Evolutionary conservation across 2,329 filamentous ascomycete species (phyloP).

Genomic region (Cadophora sp.): DNA sequence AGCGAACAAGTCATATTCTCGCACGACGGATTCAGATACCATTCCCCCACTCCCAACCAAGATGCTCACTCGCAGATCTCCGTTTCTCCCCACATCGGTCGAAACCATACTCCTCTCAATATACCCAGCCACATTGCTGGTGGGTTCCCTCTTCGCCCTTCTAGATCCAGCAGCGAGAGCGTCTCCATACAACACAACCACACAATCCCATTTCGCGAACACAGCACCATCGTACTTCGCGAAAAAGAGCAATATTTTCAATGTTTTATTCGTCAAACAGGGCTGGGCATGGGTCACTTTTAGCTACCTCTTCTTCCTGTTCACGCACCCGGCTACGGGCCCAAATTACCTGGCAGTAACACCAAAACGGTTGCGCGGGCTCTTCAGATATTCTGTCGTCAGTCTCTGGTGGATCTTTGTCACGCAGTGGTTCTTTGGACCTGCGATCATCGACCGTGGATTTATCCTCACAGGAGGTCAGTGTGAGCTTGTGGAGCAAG

Average conservation of each 20-base stretch:
- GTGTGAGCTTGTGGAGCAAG: constrained; percentile 68
- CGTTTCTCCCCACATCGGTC: constrained; percentile 72
- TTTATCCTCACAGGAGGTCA: constrained; percentile 89
- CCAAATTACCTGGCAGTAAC: constrained; percentile 50
- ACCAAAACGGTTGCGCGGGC: constrained; percentile 61
- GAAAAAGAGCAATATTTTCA: constrained; percentile 91
- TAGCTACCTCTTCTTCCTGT: constrained; percentile 73
- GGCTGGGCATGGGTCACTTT: constrained; percentile 92
- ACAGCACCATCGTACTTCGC: constrained; percentile 86
- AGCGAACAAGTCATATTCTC: constrained; percentile 5
- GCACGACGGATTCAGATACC: not conserved
- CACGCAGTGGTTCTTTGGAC: constrained; percentile 97
- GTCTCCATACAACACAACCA: constrained; percentile 64
- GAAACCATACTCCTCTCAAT: constrained; percentile 69
- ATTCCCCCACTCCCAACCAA: constrained; percentile 17
- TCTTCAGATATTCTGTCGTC: constrained; percentile 71
- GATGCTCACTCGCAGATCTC: constrained; percentile 47
- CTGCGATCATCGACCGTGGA: constrained; percentile 85
- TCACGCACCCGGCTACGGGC: constrained; percentile 68
- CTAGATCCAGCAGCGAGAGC: constrained; percentile 75
- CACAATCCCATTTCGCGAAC: constrained; percentile 68
- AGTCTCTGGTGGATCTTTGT: constrained; percentile 84
- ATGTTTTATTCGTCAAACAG: constrained; percentile 90
- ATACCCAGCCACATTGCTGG: constrained; percentile 79
- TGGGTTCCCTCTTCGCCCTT: constrained; percentile 82